Evolutionary conservation across 2,329 filamentous ascomycete species (phyloP).

Genomic region (Beauveria pseudobassiana): DNA sequence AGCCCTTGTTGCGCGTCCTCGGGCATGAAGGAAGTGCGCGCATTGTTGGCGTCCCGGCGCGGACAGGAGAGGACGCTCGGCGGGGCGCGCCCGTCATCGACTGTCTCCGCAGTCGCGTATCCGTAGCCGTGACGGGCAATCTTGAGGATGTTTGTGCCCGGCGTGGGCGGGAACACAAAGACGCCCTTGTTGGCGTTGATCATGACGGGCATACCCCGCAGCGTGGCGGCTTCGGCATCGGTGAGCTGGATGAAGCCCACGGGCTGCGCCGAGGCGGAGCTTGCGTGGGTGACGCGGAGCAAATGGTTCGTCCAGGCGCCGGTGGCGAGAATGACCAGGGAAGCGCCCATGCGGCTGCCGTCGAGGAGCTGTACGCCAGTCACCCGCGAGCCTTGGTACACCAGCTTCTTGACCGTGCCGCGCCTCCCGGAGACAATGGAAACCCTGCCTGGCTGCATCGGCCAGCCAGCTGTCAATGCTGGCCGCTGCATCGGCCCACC

Average conservation of each 20-base stretch:
- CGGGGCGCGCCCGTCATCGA: constrained; percentile 16
- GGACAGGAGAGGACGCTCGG: constrained; percentile 24
- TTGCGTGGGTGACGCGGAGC: constrained; percentile 54
- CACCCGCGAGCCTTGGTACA: constrained; percentile 6
- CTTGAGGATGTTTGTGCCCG: constrained; percentile 44
- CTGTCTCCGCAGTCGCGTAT: constrained; percentile 30
- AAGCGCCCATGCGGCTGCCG: constrained; percentile 41
- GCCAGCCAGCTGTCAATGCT: constrained; percentile 20
- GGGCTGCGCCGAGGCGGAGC: constrained; percentile 57
- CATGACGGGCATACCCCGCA: constrained; percentile 51
- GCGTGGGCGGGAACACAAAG: constrained; percentile 47
- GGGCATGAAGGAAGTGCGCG: constrained; percentile 35
- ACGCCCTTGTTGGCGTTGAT: constrained; percentile 47
- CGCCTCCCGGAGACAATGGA: constrained; percentile 24
- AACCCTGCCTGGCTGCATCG: constrained; percentile 22
- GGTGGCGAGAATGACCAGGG: constrained; percentile 56
- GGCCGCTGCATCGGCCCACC: constrained; percentile 26
- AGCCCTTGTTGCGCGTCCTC: constrained; percentile 46
- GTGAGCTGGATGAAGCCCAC: constrained; percentile 58
- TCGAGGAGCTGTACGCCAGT: constrained; percentile 20
- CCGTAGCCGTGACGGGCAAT: constrained; percentile 54
- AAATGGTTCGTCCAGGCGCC: constrained; percentile 56
- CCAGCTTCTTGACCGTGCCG: constrained; percentile 21
- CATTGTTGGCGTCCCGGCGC: constrained; percentile 27
- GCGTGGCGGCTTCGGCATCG: constrained; percentile 43